Percentiles rank a stretch among this genome's conserved stretches.
Conservation (phyloP, 2,329 filamentous ascomycete species). For the Penicillium sp. region DNA sequence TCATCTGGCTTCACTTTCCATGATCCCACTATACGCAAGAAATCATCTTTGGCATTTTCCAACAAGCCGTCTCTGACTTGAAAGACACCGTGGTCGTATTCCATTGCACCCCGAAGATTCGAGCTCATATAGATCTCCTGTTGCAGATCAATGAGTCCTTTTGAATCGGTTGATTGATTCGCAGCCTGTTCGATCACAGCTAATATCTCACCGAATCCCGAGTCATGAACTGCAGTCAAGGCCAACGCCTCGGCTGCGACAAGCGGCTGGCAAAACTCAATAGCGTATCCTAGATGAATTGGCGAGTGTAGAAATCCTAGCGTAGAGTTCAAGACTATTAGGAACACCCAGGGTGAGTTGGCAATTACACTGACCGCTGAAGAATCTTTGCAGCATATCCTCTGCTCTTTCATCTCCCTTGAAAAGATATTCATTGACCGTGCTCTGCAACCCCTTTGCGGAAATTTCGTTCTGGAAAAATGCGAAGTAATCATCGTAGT, state of each 20-base stretch:
- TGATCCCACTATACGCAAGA: constrained; percentile 9
- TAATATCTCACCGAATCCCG: constrained; percentile 13
- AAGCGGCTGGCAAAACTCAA: constrained; percentile 21
- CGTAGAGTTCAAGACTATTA: background rate
- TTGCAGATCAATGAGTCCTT: constrained; percentile 9
- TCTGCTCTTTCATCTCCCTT: constrained; percentile 25
- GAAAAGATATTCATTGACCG: constrained; percentile 28
- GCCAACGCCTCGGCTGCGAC: constrained; percentile 20
- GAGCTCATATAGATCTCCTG: constrained; percentile 9
- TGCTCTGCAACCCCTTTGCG: constrained; percentile 16
- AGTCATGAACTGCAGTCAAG: constrained; percentile 17
- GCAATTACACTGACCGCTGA: constrained; percentile 11
- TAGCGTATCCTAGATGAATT: constrained; percentile 21
- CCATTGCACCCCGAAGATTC: constrained; percentile 12
- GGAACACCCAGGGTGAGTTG: background rate
- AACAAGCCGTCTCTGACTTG: constrained; percentile 17
- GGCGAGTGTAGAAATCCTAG: constrained; percentile 20
- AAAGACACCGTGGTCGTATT: constrained; percentile 14
- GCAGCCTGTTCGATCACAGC: constrained; percentile 5
- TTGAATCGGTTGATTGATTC: background rate
- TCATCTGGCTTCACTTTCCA: constrained; percentile 16
- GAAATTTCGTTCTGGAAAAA: constrained; percentile 29
- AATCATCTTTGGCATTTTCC: constrained; percentile 11
- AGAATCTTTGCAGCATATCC: constrained; percentile 25
- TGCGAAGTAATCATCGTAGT: constrained; percentile 25